A percentile compares a stretch with the other conserved stretches of the same genome.
Conservation (phyloP, 169 alveolate genomes). For the Babesia caballi region DNA sequence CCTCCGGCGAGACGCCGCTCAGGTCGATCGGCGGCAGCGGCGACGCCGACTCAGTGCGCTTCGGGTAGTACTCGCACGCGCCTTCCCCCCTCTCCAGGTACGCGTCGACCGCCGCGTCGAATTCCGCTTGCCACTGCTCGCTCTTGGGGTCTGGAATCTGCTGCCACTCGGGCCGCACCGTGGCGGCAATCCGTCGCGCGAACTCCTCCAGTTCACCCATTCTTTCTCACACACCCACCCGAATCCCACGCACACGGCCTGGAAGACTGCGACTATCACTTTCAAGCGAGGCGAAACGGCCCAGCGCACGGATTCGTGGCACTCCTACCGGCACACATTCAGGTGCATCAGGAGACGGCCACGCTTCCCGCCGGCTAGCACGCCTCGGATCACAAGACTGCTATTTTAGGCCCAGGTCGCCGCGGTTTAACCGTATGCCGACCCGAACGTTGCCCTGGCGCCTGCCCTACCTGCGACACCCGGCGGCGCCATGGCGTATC, state of each 20-base stretch:
- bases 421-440: no score
- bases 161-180: constrained; percentile 16
- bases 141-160: constrained; percentile 14
- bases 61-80: not conserved
- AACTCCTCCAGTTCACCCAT: not conserved
- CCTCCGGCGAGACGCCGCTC: constrained; percentile 10
- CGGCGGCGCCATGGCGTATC: constrained; percentile 50
- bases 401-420: no score
- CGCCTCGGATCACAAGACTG: no score
- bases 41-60: not conserved
- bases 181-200: not conserved
- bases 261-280: no score
- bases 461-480: no score
- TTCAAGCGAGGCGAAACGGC: no score
- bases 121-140: not conserved
- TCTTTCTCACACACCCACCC: not conserved
- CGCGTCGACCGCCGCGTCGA: not conserved
- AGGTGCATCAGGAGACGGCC: no score
- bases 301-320: no score
- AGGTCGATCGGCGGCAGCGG: not conserved
- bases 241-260: not conserved
- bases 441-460: no score
- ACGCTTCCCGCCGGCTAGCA: no score
- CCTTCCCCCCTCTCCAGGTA: not conserved
- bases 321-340: no score